Base-by-base conservation (phyloP, 2,329 filamentous ascomycete species). In the Trichoderma koningiopsis region DNA sequence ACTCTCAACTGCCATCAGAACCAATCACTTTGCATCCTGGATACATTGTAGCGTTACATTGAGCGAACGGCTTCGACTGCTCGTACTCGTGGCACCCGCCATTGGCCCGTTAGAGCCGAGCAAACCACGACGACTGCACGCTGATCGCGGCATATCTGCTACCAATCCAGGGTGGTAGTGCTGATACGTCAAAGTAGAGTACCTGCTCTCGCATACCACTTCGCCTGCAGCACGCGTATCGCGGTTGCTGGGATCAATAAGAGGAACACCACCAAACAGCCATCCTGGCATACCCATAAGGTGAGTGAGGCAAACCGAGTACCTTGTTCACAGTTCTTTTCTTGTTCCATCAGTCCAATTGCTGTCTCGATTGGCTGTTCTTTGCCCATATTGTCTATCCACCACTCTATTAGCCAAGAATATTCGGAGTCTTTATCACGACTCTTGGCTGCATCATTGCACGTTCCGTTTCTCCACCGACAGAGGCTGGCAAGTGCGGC, bases 211-310 rank as follows among this genome's bases (percentile, higher is more conserved):
- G 14, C 33, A 24, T 31, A 19, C 55, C 22, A 40, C 35, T 35
- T 52, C 63, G 29, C 52, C 55, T 59, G 63, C 53, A 52, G 63
- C 63, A 67, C 63, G 63, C 63, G 63, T 67, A 58, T 52, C 55
- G 37, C 58, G 63, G 22, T 43, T 52, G 63, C n/a, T 37, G 40
- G 63, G 40, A 16, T 55, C 55, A 59, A 47, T 33, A 57, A 29
- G 52, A 57, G 31, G 27, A 43, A 33, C 53, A 33, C n/a, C 53
- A n/a, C 40, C 22, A 57, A 57, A n/a, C 16, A 35, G 62, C 53
- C 52, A 5, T 43, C 31, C 8, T 57, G 62, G 62, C 24, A 19
- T 47, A 57, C 33, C 14, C 13, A 35, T 2, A 43, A 65, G 62
- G 62, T 65, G 43, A 65, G 62, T 65, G 33, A 65, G 62, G 27